phyloP scores from a whole-genome alignment of 2,329 filamentous ascomycete species.

The Bipolaris gigantea region DNA sequence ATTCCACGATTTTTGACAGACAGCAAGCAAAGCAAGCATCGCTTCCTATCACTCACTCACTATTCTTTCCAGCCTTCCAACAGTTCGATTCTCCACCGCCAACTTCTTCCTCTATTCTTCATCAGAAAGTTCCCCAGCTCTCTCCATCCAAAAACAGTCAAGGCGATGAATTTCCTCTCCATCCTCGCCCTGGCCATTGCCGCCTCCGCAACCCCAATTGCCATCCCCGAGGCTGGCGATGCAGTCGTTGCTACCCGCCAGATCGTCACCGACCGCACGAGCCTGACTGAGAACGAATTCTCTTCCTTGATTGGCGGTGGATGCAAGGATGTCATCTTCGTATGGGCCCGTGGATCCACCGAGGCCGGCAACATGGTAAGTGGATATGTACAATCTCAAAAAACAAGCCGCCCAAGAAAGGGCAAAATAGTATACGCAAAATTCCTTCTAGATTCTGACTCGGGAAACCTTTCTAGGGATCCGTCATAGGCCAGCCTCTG shows the following conservation, averaged over 20 bases:
- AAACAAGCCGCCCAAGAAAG: neutral
- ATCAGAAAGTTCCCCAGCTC: neutral
- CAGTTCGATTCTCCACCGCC: neutral
- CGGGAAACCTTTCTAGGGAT: neutral
- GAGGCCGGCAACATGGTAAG: conserved; percentile 6
- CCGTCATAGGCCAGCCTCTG: conserved; percentile 2
- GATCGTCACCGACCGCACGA: neutral
- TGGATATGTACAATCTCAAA: neutral
- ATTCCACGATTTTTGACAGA: neutral
- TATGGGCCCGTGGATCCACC: conserved; percentile 5
- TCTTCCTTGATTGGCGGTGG: neutral
- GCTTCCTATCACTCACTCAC: conserved; percentile 1
- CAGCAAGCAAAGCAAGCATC: neutral
- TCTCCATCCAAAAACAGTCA: neutral
- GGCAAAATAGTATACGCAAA: neutral
- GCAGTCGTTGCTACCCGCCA: conserved; percentile 1
- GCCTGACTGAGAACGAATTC: conserved; percentile 3
- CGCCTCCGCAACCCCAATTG: conserved; percentile 1
- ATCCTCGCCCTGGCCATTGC: conserved; percentile 1
- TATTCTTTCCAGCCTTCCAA: neutral
- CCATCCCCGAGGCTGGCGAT: neutral
- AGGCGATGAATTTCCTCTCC: neutral
- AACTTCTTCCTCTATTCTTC: too few relatives aligned
- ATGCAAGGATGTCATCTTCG: conserved; percentile 4
- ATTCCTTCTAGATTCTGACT: neutral